phyloP scores from a whole-genome alignment of 2,329 filamentous ascomycete genomes.

The Trichoderma koningii region DNA sequence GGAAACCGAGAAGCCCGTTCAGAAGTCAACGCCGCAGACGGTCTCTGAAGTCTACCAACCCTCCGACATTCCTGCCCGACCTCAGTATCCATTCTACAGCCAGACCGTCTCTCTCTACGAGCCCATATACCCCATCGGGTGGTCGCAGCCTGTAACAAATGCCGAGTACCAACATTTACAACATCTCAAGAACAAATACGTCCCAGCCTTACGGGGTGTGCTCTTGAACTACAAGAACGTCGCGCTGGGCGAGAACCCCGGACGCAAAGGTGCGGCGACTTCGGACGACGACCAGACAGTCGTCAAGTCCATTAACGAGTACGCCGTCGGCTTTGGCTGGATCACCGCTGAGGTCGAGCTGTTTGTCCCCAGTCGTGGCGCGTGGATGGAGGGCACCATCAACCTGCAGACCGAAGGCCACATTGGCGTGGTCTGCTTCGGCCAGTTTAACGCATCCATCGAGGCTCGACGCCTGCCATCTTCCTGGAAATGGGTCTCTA shows the following conservation, averaged over 20 bases:
- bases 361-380: constrained; percentile 73
- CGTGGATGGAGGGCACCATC: constrained; percentile 75
- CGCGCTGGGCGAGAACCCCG: constrained; percentile 62
- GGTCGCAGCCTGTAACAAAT: constrained; percentile 68
- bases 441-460: constrained; percentile 88
- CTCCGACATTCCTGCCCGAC: constrained; percentile 44
- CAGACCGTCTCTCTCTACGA: constrained; percentile 82
- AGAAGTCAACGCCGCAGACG: constrained; percentile 36
- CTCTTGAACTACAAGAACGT: constrained; percentile 73
- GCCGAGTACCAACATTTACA: constrained; percentile 74
- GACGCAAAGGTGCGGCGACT: constrained; percentile 49
- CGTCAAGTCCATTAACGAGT: constrained; percentile 69
- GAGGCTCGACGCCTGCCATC: constrained; percentile 73
- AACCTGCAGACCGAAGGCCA: constrained; percentile 89
- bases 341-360: constrained; percentile 84
- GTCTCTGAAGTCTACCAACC: constrained; percentile 43
- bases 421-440: constrained; percentile 84
- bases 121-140: constrained; percentile 70
- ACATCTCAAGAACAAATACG: constrained; percentile 75
- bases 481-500: constrained; percentile 78
- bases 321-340: constrained; percentile 84
- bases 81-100: constrained; percentile 70
- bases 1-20: constrained; percentile 43
- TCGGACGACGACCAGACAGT: constrained; percentile 52
- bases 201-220: constrained; percentile 71